Base-by-base conservation (phyloP, 352 stramenopile species). In the Phytophthora fragariaefolia region DNA sequence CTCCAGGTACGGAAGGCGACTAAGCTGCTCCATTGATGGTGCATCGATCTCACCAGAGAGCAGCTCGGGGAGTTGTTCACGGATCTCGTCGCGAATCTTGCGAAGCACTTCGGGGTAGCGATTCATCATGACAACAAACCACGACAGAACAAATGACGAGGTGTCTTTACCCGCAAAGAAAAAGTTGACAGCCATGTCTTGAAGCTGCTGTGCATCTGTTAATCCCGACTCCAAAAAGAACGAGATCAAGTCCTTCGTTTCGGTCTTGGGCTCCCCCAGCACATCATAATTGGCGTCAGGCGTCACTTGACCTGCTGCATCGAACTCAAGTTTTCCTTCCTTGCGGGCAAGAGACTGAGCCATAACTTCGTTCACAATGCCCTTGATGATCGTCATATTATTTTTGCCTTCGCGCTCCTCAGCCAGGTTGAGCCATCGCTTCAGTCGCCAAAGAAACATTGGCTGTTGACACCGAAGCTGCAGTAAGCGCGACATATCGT, bases 161-260 rank as follows among this genome's bases (percentile, higher is more conserved):
- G 89, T 94, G 53, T 93, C 88, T 4, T 88, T 81, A 10, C 87
- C 83, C 1, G 80, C 87, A 7, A 89, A 76, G 52, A 97, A 81
- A 54, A 96, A 93, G 57, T 86, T 93, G 24, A 94, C 62, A 9
- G 85, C 77, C 57, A 95, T 88, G 67, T 96, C 82, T 24, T 85
- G 81, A 4, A 93, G 47, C 40, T 83, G 69, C 27, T 66, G 58
- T 1, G 71, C 42, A 38, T 82, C 63, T 6, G 69, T 65, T 10
- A 64, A 51, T 17, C 46, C 60, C 9, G 38, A 66, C 15, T 71
- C 58, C 12, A 89, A 55, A 45, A 89, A 87, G 18, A 90, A 69
- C 26, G 65, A 75, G 7, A 90, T 48, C 9, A 90, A 54, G 54
- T 89, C 74, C 0, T 63, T 63, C 15, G 58, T 52, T 32, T 63